Conservation (phyloP, 106 monocot genomes). For the Posidonia australis region DNA sequence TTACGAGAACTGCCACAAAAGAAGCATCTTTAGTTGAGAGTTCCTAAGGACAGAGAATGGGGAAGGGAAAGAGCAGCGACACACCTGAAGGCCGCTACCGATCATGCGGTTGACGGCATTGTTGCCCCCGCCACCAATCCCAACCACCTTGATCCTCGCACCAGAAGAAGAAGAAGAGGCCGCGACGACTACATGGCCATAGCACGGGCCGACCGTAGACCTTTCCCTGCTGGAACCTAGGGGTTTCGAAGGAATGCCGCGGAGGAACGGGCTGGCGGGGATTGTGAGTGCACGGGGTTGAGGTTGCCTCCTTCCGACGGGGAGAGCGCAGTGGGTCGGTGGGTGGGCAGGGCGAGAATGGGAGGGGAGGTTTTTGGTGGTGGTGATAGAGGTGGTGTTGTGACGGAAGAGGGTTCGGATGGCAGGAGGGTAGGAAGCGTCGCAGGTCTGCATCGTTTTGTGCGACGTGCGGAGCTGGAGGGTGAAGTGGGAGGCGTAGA, state of each 20-base stretch:
- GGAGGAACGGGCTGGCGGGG: no score
- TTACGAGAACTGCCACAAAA: no score
- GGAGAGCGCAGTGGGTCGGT: background rate
- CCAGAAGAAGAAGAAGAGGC: slow-evolving; percentile 3
- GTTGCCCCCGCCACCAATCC: slow-evolving; percentile 24
- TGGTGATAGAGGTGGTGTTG: no score
- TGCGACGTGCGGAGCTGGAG: no score
- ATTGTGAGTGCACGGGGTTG: no score
- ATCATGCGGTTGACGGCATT: slow-evolving; percentile 30
- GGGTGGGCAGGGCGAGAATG: background rate
- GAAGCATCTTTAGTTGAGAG: background rate
- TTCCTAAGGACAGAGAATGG: background rate
- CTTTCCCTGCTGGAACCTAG: no score
- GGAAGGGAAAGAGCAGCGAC: background rate
- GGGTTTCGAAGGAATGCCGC: no score
- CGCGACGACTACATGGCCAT: background rate
- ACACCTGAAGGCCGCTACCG: slow-evolving; percentile 20
- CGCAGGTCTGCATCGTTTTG: no score
- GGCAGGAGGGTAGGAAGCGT: no score
- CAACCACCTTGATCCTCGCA: slow-evolving; percentile 21
- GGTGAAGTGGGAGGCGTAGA: no score
- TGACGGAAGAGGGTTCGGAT: background rate
- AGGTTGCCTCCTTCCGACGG: background rate
- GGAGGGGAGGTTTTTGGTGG: background rate
- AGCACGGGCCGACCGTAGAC: background rate